phyloP scores from a whole-genome alignment of 1,284 basidiomycete genomes.

The Irpex rosettiformis region DNA sequence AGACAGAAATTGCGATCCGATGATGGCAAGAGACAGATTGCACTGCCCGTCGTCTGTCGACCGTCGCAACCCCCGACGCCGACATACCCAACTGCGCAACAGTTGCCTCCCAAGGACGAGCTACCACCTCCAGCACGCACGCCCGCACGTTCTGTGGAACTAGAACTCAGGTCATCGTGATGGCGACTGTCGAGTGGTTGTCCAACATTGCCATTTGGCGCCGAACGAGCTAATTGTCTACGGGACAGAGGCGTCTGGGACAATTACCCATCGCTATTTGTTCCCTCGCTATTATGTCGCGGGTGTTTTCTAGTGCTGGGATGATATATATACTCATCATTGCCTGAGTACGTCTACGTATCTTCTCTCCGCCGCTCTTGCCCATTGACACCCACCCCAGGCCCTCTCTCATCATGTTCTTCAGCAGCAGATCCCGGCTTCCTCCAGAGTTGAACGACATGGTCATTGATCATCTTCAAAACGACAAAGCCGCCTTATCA shows the following conservation, averaged over 20 bases:
- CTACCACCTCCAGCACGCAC: background rate
- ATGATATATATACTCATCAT: background rate
- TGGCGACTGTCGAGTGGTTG: background rate
- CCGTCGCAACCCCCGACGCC: background rate
- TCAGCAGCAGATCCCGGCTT: constrained; percentile 6
- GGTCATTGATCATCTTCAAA: constrained; percentile 25
- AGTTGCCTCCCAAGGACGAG: background rate
- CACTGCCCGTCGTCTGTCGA: background rate
- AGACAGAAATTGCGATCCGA: background rate
- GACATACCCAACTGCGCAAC: background rate
- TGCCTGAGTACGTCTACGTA: background rate
- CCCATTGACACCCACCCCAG: background rate
- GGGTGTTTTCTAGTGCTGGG: background rate
- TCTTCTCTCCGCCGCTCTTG: background rate
- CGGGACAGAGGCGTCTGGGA: background rate
- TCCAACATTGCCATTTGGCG: background rate
- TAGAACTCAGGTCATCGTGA: background rate
- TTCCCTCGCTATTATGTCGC: constrained; percentile 1
- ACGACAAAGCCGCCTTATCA: constrained; percentile 21
- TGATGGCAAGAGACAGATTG: background rate
- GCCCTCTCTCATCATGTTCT: background rate
- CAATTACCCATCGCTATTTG: background rate
- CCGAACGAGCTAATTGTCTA: background rate
- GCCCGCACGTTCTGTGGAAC: background rate
- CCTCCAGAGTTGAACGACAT: constrained; percentile 26